Evolutionary conservation across 2,329 filamentous ascomycete genomes (phyloP).

Genomic region (Thermothelomyces thermophilus): DNA sequence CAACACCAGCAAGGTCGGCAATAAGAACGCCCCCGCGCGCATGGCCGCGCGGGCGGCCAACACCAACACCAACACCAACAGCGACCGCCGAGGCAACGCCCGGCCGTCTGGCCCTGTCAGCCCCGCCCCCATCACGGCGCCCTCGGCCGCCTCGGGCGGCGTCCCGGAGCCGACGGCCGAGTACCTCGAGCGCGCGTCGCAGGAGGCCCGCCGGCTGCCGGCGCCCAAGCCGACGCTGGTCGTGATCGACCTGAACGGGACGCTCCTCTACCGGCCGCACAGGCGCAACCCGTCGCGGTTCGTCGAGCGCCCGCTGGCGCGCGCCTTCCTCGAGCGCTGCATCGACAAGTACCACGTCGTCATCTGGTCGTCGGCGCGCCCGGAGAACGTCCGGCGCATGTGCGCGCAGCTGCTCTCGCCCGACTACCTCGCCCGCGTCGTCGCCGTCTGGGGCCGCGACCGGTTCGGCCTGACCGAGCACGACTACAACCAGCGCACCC

Average conservation of each 20-base stretch:
- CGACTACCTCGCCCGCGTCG: slow-evolving; percentile 47
- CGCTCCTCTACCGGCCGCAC: slow-evolving; percentile 66
- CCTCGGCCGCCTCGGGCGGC: slow-evolving; percentile 44
- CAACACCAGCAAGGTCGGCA: not conserved
- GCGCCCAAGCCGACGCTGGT: slow-evolving; percentile 63
- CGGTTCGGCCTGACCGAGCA: slow-evolving; percentile 57
- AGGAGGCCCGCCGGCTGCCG: slow-evolving; percentile 35
- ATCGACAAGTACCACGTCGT: slow-evolving; percentile 70
- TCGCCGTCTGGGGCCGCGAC: slow-evolving; percentile 73
- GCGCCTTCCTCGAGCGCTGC: slow-evolving; percentile 65
- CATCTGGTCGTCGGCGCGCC: slow-evolving; percentile 83
- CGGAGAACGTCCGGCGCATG: slow-evolving; percentile 64
- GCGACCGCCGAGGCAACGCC: too few relatives aligned
- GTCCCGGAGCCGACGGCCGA: slow-evolving; percentile 52
- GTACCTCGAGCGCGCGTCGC: slow-evolving; percentile 54
- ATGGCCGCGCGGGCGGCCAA: too few relatives aligned
- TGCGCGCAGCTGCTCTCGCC: slow-evolving; percentile 56
- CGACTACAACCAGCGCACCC: slow-evolving; percentile 66
- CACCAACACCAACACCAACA: too few relatives aligned
- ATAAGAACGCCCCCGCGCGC: not conserved
- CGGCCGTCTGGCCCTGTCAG: too few relatives aligned
- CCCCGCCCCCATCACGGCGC: slow-evolving; percentile 24
- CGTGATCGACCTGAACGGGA: slow-evolving; percentile 90
- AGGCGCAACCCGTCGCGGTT: slow-evolving; percentile 45
- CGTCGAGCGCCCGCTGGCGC: slow-evolving; percentile 59